Evolutionary conservation across 305 asterid genomes (phyloP).

Genomic region (Striga hermonthica): DNA sequence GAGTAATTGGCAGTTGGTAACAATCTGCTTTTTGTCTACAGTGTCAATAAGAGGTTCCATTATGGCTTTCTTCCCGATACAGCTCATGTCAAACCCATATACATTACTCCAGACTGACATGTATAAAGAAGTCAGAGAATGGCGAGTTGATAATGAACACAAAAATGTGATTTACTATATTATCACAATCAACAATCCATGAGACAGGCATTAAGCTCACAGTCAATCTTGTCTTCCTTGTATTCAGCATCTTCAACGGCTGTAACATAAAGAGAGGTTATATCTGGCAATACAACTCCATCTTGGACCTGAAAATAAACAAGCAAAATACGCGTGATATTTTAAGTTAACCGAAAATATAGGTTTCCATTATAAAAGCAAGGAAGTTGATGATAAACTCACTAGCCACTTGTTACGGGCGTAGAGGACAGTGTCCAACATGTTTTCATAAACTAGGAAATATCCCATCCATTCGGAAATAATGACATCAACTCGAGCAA

Average conservation of each 20-base stretch:
- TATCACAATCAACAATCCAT: constrained; percentile 16
- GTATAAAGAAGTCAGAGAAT: constrained; percentile 17
- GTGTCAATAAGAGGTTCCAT: constrained; percentile 91
- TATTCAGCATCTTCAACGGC: constrained; percentile 98
- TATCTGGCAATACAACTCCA: constrained; percentile 87
- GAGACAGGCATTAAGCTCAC: constrained; percentile 44
- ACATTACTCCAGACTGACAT: constrained; percentile 87
- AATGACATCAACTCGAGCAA: constrained; percentile 79
- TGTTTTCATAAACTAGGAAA: constrained; percentile 87
- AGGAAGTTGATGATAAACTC: constrained; percentile 35
- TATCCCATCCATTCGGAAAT: constrained; percentile 99
- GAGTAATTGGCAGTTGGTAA: constrained; percentile 76
- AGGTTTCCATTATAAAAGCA: constrained; percentile 2
- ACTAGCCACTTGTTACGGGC: constrained; percentile 99
- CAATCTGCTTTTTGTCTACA: constrained; percentile 87
- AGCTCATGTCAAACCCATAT: constrained; percentile 94
- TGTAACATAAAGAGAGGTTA: constrained; percentile 79
- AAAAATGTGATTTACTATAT: constrained; percentile 23
- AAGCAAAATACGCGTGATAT: constrained; percentile 10
- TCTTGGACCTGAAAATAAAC: constrained; percentile 52
- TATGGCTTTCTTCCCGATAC: constrained; percentile 86
- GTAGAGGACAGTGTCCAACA: constrained; percentile 83
- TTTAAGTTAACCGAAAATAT: not conserved
- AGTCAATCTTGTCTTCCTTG: constrained; percentile 94
- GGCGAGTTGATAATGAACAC: constrained; percentile 4